Percentiles rank a stretch among this genome's conserved stretches.
Conservation (phyloP, 768 basidiomycete genomes). For the Mycena belliarum region DNA sequence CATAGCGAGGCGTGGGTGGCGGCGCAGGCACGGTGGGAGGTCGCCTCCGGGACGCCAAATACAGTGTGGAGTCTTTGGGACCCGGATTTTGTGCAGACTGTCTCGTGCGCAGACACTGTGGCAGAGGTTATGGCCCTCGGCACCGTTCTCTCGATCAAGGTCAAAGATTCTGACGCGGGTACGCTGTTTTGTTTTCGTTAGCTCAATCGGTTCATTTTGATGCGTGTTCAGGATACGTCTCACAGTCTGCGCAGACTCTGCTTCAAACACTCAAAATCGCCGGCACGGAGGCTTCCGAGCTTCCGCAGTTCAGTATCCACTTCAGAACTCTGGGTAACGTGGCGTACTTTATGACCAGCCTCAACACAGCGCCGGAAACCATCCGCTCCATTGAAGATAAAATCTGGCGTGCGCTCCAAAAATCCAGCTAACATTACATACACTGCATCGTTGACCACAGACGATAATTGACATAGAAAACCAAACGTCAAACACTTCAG, state of each 20-base stretch:
- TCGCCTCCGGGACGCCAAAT: constrained; percentile 6
- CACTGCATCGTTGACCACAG: too few relatives aligned
- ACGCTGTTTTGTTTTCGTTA: constrained; percentile 17
- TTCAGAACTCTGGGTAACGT: constrained; percentile 88
- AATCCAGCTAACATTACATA: background rate
- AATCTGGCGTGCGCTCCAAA: constrained; percentile 45
- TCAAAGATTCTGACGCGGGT: constrained; percentile 62
- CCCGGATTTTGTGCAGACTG: constrained; percentile 59
- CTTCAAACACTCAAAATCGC: constrained; percentile 53
- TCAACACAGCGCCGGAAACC: constrained; percentile 62
- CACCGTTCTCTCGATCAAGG: constrained; percentile 78
- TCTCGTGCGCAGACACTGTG: constrained; percentile 61
- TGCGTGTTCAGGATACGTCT: constrained; percentile 48
- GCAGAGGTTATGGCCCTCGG: constrained; percentile 86
- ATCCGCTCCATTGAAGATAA: constrained; percentile 64
- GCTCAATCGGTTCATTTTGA: background rate
- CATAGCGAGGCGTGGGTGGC: constrained; percentile 55
- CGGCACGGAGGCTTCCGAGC: constrained; percentile 26
- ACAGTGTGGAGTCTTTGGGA: constrained; percentile 89
- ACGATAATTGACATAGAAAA: too few relatives aligned
- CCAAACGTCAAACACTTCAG: constrained; percentile 1
- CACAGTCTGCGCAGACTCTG: constrained; percentile 63
- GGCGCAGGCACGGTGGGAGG: constrained; percentile 63
- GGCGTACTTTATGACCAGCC: constrained; percentile 89
- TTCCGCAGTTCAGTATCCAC: constrained; percentile 68